A percentile compares a stretch with the other conserved stretches of the same genome.
Evolutionary conservation across 306 rosid species (phyloP).

Genomic region (Dryas alaskensis): DNA sequence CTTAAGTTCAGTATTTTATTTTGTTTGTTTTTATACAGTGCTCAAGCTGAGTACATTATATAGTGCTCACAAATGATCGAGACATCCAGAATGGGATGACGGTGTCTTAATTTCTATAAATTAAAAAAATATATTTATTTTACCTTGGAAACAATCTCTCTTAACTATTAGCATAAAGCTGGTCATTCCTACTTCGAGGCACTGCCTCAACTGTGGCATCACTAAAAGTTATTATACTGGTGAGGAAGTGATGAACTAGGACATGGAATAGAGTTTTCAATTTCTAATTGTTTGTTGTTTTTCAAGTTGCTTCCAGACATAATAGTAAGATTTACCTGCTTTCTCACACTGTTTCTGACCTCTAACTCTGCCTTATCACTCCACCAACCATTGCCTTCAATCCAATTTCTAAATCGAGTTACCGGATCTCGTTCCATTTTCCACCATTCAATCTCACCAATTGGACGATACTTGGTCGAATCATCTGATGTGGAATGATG

Average conservation of each 20-base stretch:
- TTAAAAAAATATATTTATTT: neutral
- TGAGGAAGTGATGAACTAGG: neutral
- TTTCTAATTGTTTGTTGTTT: neutral
- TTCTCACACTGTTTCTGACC: slow-evolving; percentile 54
- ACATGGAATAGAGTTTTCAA: neutral
- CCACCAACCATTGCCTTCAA: slow-evolving; percentile 90
- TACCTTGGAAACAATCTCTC: neutral
- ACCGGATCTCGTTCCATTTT: slow-evolving; percentile 66
- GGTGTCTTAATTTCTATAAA: neutral
- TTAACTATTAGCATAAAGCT: neutral
- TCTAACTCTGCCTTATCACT: slow-evolving; percentile 53
- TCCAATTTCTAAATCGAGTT: slow-evolving; percentile 83
- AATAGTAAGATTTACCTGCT: slow-evolving; percentile 46
- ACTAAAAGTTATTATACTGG: neutral
- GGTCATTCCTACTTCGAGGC: neutral
- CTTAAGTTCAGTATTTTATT: too few species aligned
- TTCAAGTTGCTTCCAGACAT: slow-evolving; percentile 5
- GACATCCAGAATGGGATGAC: neutral
- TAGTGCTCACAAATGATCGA: neutral
- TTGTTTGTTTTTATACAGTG: too few species aligned
- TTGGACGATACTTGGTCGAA: slow-evolving; percentile 84
- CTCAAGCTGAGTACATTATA: neutral
- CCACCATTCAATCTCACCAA: slow-evolving; percentile 81
- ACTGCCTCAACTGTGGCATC: neutral
- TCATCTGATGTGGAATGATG: slow-evolving; percentile 98